phyloP scores from a whole-genome alignment of 2,329 filamentous ascomycete species.

The Westerdykella aurantiaca region DNA sequence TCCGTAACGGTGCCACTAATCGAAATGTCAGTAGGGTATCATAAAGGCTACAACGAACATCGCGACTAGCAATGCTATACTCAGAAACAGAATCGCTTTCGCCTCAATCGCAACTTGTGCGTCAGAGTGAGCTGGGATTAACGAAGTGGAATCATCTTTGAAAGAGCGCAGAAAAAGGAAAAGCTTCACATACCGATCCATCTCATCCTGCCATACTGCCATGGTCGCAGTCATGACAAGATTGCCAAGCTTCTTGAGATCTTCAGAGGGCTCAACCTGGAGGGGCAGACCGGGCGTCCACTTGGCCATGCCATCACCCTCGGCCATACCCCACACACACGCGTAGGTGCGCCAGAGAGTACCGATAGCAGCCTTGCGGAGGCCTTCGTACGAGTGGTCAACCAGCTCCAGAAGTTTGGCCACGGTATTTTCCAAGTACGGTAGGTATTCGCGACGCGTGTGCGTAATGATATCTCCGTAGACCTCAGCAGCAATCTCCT shows the following conservation, averaged over 20 bases:
- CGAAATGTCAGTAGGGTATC: background rate
- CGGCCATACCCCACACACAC: conserved; percentile 80
- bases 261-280: conserved; percentile 68
- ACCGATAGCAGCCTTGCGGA: conserved; percentile 83
- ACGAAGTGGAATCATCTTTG: conserved; percentile 78
- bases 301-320: conserved; percentile 70
- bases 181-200: conserved; percentile 71
- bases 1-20: conserved; percentile 79
- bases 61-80: conserved; percentile 22
- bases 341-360: conserved; percentile 92
- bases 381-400: conserved; percentile 87
- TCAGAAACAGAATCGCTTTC: conserved; percentile 66
- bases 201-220: conserved; percentile 80
- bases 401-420: conserved; percentile 73
- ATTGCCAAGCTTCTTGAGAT: conserved; percentile 78
- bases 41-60: background rate
- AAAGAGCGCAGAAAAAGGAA: conserved; percentile 10
- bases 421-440: conserved; percentile 84
- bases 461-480: conserved; percentile 87
- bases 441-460: conserved; percentile 71
- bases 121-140: conserved; percentile 99
- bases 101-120: conserved; percentile 78
- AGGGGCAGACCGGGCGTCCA: conserved; percentile 86
- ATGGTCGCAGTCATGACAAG: conserved; percentile 80
- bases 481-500: conserved; percentile 94